Evolutionary conservation across 805 yeast species (phyloP), one percentile per base, ranked within the genome.

Genomic region (Lipomyces yamadae): DNA sequence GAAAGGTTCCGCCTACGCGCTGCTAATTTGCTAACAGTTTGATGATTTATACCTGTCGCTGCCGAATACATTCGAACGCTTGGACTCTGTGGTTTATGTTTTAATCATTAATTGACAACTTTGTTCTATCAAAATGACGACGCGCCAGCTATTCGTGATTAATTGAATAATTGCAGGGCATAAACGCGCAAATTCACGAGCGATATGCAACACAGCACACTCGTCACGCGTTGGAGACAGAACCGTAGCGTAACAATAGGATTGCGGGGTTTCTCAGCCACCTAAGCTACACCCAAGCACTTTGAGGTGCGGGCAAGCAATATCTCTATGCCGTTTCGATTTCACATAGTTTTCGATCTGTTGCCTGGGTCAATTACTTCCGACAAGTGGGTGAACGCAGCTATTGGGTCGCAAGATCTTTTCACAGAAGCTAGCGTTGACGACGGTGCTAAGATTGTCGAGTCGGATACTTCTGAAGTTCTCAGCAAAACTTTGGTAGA

Each of bases 1-100:
- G 69, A 66, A 10, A 66, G 56, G 50, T 66, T 66, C 42, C 69
- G 63, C 29, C 69, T 52, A 6, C 69, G 61, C 7, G 60, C 54
- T 6, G 64, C 56, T 2, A 66, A 45, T 45, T 62, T 66, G 42
- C 66, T 54, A 32, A 62, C 54, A 42, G 62, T 39, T 56, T 58
- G 65, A 30, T 62, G 65, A 29, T 57, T 61, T n/a, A 56, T 39
- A 18, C 64, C 58, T 6, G 65, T 53, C 13, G 64, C 34, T 42
- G 48, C 48, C 13, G 68, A 65, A 55, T 64, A 64, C 67, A 64
- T 64, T 42, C 18, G 18, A 42, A 42, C 48, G 15, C 24, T n/a
- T 15, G 6, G 24, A 18, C 18, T 5, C 8, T 5, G 24, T 42
- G 48, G 48, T 4, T 42, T 7, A n/a, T 35, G 39, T 35, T n/a